Conservation (phyloP, 2,329 filamentous ascomycete species). For the Epichloe amarillans region DNA sequence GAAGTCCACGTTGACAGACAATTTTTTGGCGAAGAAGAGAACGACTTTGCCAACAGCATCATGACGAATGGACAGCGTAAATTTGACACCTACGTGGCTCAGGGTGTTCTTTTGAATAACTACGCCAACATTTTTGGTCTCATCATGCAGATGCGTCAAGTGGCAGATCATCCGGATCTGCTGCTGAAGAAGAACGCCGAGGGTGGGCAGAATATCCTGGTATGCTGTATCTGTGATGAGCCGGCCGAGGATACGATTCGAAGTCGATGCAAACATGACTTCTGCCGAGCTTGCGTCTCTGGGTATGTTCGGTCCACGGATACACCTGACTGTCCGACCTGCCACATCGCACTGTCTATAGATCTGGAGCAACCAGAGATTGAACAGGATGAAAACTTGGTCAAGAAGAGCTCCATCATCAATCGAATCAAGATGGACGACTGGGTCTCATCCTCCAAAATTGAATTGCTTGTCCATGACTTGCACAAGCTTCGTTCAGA, state of each 20-base stretch:
- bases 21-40: constrained; percentile 87
- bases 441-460: constrained; percentile 97
- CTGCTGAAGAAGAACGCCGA: constrained; percentile 79
- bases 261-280: constrained; percentile 81
- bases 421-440: constrained; percentile 98
- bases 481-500: constrained; percentile 83
- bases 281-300: constrained; percentile 29
- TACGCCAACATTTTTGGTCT: constrained; percentile 98
- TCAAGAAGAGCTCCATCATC: constrained; percentile 96
- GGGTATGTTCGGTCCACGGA: constrained; percentile 61
- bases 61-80: constrained; percentile 82
- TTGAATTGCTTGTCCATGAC: constrained; percentile 90
- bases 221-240: constrained; percentile 94
- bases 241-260: constrained; percentile 88
- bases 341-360: constrained; percentile 79
- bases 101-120: constrained; percentile 89
- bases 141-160: constrained; percentile 98
- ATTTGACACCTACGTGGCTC: constrained; percentile 91
- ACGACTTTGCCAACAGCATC: constrained; percentile 88
- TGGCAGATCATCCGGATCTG: constrained; percentile 90
- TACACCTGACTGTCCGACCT: constrained; percentile 70
- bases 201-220: constrained; percentile 77
- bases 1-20: constrained; percentile 85
- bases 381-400: constrained; percentile 71
- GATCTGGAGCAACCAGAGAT: constrained; percentile 93